These are phyloP conservation scores for Alternaria sp. DNA, from an alignment of 2,329 filamentous ascomycete genomes.

Conservation along the genomic window DNA sequence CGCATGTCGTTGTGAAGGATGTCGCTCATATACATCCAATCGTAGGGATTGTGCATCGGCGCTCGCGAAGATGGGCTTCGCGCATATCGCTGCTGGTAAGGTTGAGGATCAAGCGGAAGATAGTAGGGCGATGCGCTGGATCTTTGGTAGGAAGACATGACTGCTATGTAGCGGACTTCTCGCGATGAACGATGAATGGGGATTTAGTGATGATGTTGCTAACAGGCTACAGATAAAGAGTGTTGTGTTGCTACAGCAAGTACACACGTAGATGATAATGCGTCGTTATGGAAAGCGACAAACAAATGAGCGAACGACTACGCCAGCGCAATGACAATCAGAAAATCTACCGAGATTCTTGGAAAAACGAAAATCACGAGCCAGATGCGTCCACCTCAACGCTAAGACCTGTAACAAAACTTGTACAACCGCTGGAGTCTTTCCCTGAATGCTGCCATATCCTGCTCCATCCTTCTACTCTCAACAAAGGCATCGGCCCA, in stretches of 20 bases:
- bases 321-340: background rate
- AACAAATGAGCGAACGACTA: background rate
- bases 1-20: constrained; percentile 8
- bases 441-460: background rate
- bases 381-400: background rate
- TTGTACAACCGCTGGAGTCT: background rate
- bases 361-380: background rate
- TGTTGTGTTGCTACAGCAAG: background rate
- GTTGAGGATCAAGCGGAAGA: background rate
- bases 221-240: background rate
- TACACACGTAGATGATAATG: background rate
- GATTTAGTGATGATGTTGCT: background rate
- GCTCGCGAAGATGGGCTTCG: background rate
- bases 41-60: background rate
- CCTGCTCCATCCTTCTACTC: background rate
- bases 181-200: background rate
- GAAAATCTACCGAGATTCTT: background rate
- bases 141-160: constrained; percentile 1
- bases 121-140: background rate
- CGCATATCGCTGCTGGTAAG: background rate
- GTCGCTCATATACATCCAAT: constrained; percentile 9
- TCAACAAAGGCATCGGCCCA: background rate
- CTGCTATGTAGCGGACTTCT: background rate
- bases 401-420: background rate
- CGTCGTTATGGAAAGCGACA: background rate